Percentiles rank a stretch among this genome's conserved stretches.
Conservation (phyloP, 1,284 basidiomycete species). For the Anthracocystis setariae region DNA sequence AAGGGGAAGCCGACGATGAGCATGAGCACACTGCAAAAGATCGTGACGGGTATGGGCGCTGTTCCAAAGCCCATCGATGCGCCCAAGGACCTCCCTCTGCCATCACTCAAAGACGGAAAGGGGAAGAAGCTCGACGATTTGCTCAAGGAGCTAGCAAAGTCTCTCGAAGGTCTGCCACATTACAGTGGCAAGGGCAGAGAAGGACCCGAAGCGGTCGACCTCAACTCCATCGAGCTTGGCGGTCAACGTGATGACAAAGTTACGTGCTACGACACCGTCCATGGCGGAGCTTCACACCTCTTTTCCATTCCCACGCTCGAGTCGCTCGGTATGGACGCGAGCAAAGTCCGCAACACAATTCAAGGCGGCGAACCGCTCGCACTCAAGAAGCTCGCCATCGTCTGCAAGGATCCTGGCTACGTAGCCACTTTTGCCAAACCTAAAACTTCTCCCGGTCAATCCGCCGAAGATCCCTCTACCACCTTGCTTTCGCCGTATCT, state of each 20-base stretch:
- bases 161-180: conserved; percentile 51
- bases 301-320: conserved; percentile 71
- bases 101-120: conserved; percentile 20
- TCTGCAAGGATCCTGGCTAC: conserved; percentile 68
- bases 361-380: conserved; percentile 71
- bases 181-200: conserved; percentile 47
- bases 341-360: conserved; percentile 67
- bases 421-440: conserved; percentile 72
- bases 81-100: conserved; percentile 44
- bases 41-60: conserved; percentile 35
- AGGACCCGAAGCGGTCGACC: conserved; percentile 39
- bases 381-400: conserved; percentile 68
- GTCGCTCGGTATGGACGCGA: conserved; percentile 69
- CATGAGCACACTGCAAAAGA: conserved; percentile 52
- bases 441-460: conserved; percentile 65
- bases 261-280: conserved; percentile 68
- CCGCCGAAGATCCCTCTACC: conserved; percentile 45
- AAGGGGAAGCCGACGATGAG: conserved; percentile 55
- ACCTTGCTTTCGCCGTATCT: conserved; percentile 70
- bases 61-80: conserved; percentile 49
- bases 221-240: conserved; percentile 51
- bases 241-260: conserved; percentile 52
- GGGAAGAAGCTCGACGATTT: conserved; percentile 24
- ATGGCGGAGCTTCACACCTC: conserved; percentile 67
- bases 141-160: conserved; percentile 36